Base-by-base conservation (phyloP, 2,329 filamentous ascomycete species). In the Fusarium sacchari region DNA sequence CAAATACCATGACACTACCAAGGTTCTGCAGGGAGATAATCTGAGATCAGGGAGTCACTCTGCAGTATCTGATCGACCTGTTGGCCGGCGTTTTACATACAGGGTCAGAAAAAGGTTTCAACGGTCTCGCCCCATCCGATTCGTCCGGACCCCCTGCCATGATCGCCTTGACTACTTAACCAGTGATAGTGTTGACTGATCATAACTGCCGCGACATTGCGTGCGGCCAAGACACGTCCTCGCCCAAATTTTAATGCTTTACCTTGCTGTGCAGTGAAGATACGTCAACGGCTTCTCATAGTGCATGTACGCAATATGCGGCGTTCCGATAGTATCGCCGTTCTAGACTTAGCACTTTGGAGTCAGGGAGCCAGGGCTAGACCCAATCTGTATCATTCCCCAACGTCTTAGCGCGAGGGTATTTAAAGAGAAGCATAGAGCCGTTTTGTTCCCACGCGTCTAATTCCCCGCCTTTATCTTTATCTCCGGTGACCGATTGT, bases 401-500 rank as follows among this genome's bases (percentile, higher is more conserved):
- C 47, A 69, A 43, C 32, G 49, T 40, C 64, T 69, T 49, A 64
- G 66, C 57, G 57, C 15, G n/a, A 64, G 28, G 26, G 30, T 68
- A 49, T 46, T 68, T 68, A 62, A 61, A 55, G 32, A 63, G n/a
- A 26, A 63, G 56, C 37, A 69, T 56, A 62, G 42, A 53, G 26
- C 66, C 64, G 42, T 50, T 52, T 18, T 69, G 64, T 69, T 64
- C 17, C 56, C 30, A 63, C 42, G 18, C 47, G 56, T 52, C 28
- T 56, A 44, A n/a, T 43, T 44, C 50, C 46, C 28, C 43, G 44
- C 64, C 62, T 60, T 46, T 65, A 30, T 28, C 28, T 36, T 17
- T 36, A 56, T 37, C 37, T 32, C 64, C 32, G 47, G 22, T 36
- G 56, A 49, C 46, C 42, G 42, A 49, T 34, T 49, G 20, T 49